Conservation (phyloP, 345 rosid genomes). For the Eucalyptus curtisii region DNA sequence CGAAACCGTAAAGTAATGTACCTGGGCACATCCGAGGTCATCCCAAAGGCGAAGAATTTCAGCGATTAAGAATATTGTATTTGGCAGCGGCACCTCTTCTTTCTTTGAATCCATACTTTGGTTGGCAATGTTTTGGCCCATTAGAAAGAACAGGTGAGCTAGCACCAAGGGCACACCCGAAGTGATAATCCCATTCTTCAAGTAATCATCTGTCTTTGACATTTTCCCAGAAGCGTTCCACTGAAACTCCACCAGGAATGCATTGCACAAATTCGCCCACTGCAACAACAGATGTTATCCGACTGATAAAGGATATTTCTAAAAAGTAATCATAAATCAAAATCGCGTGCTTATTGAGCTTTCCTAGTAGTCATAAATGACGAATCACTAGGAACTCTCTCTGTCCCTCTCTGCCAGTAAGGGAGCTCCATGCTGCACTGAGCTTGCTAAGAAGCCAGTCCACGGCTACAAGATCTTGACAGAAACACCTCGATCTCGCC, state of each 20-base stretch:
- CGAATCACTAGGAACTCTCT: neutral
- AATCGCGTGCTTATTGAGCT: neutral
- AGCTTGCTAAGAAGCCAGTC: neutral
- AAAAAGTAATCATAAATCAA: neutral
- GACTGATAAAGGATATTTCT: neutral
- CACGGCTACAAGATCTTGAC: neutral
- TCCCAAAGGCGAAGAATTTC: slow-evolving; percentile 53
- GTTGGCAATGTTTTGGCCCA: neutral
- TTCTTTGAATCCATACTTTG: neutral
- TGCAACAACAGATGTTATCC: neutral
- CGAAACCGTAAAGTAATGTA: neutral
- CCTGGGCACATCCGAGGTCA: slow-evolving; percentile 48
- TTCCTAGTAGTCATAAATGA: neutral
- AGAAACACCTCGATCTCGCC: neutral
- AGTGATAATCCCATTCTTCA: neutral
- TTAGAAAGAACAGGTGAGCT: neutral
- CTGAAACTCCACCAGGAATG: slow-evolving; percentile 4
- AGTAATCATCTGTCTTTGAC: neutral
- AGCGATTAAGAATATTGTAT: slow-evolving; percentile 20
- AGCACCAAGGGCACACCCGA: neutral
- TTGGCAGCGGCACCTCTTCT: neutral
- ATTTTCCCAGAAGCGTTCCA: neutral
- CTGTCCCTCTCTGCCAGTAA: neutral
- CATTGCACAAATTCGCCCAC: slow-evolving; percentile 1
- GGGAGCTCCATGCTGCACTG: neutral